phyloP scores from a whole-genome alignment of 306 rosid species.

The peach (Prunus persica) region DNA sequence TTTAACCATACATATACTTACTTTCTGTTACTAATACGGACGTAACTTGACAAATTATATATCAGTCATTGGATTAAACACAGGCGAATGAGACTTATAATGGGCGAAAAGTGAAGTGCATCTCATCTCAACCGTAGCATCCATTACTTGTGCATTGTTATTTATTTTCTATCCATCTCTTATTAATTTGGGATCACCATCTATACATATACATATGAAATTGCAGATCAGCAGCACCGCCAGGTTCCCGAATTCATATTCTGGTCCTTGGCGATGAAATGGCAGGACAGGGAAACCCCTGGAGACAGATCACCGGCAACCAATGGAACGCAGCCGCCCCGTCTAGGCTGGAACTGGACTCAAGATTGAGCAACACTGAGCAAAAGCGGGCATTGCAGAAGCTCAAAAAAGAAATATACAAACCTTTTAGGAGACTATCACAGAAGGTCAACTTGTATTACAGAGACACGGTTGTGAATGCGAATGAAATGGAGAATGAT shows the following conservation, averaged over 20 bases:
- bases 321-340: constrained; percentile 32
- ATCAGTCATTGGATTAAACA: too few species aligned
- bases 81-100: too few species aligned
- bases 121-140: background rate
- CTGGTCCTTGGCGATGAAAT: constrained; percentile 13
- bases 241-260: constrained; percentile 19
- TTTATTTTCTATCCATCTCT: background rate
- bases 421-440: constrained; percentile 41
- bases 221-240: constrained; percentile 40
- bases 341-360: constrained; percentile 12
- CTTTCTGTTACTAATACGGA: too few species aligned
- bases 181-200: background rate
- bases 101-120: too few species aligned
- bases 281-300: constrained; percentile 25
- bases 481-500: constrained; percentile 20
- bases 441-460: constrained; percentile 44
- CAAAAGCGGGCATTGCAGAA: constrained; percentile 44
- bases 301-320: constrained; percentile 21
- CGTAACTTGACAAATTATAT: too few species aligned
- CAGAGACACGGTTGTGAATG: constrained; percentile 37
- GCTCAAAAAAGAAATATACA: constrained; percentile 53
- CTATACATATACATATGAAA: background rate
- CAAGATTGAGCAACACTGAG: constrained; percentile 33
- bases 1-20: too few species aligned
- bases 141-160: background rate